These are phyloP conservation scores for Colletotrichum cuscutae DNA, from an alignment of 2,329 filamentous ascomycete species.

Conservation along the genomic window DNA sequence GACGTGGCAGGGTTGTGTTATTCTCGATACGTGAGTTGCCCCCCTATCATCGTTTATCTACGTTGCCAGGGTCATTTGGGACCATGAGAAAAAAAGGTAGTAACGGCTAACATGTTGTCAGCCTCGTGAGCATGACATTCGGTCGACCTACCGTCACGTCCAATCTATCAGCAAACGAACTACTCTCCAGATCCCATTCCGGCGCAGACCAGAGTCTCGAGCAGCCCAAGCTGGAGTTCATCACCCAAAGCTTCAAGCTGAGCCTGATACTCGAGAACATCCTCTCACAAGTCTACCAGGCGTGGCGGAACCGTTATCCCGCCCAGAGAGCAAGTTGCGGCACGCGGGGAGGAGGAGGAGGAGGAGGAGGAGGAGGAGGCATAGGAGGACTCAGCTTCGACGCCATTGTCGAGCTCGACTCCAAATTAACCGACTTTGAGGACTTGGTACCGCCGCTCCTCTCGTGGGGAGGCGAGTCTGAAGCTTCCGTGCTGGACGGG, in stretches of 20 bases:
- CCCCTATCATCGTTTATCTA: not conserved
- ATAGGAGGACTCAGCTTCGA: not conserved
- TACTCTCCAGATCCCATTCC: not conserved
- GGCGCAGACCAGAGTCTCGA: not conserved
- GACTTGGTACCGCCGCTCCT: not conserved
- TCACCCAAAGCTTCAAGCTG: slow-evolving; percentile 35
- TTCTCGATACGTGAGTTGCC: slow-evolving; percentile 48
- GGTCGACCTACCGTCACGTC: not conserved
- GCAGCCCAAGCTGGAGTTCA: slow-evolving; percentile 28
- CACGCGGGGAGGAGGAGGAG: not conserved
- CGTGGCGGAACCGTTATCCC: not conserved
- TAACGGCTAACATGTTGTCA: not conserved
- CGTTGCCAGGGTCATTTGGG: too few relatives aligned
- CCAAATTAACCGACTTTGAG: not conserved
- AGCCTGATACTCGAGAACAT: slow-evolving; percentile 41
- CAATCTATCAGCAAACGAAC: not conserved
- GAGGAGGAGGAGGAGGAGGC: too few relatives aligned
- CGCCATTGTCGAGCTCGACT: not conserved
- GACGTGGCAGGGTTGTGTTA: slow-evolving; percentile 53
- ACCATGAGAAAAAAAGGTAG: too few relatives aligned
- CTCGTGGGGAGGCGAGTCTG: not conserved
- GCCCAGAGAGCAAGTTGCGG: not conserved
- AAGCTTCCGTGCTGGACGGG: not conserved
- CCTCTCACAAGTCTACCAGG: slow-evolving; percentile 46
- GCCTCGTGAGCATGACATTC: slow-evolving; percentile 10